Evolutionary conservation across 805 yeast species (phyloP).

Genomic region (Candida chauliodis): DNA sequence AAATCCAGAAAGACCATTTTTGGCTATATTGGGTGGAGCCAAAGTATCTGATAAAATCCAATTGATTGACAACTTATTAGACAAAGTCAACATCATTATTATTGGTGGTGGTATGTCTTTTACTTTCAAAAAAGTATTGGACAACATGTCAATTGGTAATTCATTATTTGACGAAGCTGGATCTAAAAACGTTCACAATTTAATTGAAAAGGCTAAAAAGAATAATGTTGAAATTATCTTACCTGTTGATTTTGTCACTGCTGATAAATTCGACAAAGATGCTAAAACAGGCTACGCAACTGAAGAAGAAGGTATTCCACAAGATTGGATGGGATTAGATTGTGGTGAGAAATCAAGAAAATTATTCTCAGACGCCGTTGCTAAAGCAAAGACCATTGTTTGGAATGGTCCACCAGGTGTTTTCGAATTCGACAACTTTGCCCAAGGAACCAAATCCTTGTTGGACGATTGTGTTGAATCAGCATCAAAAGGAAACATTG

Average conservation of each 20-base stretch:
- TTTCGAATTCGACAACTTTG: conserved; percentile 91
- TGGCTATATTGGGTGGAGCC: conserved; percentile 99
- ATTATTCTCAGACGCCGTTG: conserved; percentile 77
- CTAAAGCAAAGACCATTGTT: conserved; percentile 93
- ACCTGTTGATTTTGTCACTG: conserved; percentile 95
- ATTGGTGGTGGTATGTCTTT: conserved; percentile 99
- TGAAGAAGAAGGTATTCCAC: conserved; percentile 90
- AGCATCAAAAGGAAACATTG: conserved; percentile 84
- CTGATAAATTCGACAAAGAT: conserved; percentile 89
- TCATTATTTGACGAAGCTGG: conserved; percentile 93
- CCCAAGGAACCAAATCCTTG: conserved; percentile 86
- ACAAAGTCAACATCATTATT: conserved; percentile 91
- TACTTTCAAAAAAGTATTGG: conserved; percentile 94
- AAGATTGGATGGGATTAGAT: conserved; percentile 93
- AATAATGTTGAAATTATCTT: conserved; percentile 89
- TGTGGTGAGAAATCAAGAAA: conserved; percentile 86
- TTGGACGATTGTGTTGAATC: conserved; percentile 86
- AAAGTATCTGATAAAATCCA: conserved; percentile 98
- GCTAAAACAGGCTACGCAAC: conserved; percentile 84
- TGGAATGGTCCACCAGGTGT: conserved; percentile 99
- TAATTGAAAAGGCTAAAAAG: conserved; percentile 94
- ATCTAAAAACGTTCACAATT: conserved; percentile 88
- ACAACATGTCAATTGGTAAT: conserved; percentile 82
- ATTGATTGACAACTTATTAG: conserved; percentile 92
- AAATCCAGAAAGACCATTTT: conserved; percentile 96